Base-by-base conservation (phyloP, 164 flowering plant genomes). In the Berberis vulgaris region DNA sequence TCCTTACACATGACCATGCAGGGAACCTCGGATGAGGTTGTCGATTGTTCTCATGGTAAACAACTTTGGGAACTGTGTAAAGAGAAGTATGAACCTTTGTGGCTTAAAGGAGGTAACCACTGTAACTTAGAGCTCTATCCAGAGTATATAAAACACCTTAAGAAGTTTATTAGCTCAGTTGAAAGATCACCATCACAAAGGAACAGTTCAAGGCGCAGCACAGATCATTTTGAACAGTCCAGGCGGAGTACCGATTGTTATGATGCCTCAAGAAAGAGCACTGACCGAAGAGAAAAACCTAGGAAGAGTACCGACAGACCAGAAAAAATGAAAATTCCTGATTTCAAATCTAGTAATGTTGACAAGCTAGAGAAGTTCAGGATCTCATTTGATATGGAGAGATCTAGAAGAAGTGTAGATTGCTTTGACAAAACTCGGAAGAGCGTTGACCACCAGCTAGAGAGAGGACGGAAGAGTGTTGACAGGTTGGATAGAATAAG, bases 21-120 rank as follows among this genome's bases (percentile, higher is more conserved):
- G 98, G 96, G 98, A 65, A 91, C 98, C 40, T 75, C 95, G 7
- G 98, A 91, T 71, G 92, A 89, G 67, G 94, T 91, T 7, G 98
- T 91, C 50, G 89, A 91, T 73, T 89, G 91, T 67, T 91, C 96
- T 69, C 98, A 91, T 69, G 98, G 98, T 9, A 89, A 87, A 77
- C 89, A 81, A 72, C 93, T 91, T 7, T 89, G 96, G 96, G 98
- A 91, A 70, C 80, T 89, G 11, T 89, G 95, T 57, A 86, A 84
- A 67, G 89, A 87, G 70, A 91, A 91, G 66, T 91, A 86, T 53
- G 98, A 91, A 65, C 98, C 98, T 5, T 72, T 91, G 40, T 91
- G 98, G 98, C 71, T 91, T 11, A 80, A 84, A 77, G 98, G 98
- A 54, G 98, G 98, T 11, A 86, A 79, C 65, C 98, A 92, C 67